Base-by-base conservation (phyloP, 768 basidiomycete species). In the Scleroderma bovista region DNA sequence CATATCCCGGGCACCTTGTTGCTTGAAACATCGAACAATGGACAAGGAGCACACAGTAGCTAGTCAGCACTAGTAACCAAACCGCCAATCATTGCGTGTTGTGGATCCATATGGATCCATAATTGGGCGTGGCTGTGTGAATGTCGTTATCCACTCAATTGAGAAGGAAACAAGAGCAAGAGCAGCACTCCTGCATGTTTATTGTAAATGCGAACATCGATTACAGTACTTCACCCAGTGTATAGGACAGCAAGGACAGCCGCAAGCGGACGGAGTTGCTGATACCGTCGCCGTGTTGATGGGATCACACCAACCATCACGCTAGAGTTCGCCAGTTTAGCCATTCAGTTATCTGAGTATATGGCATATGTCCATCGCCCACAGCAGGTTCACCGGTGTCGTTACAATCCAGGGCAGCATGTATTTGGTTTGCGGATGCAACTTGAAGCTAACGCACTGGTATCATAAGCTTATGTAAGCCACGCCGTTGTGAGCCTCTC, bases 91-190 rank as follows among this genome's bases (percentile, higher is more conserved):
- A 57, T 45, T 34, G 47, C 48, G 44, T 33, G 57, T 72, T 73
- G 69, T 66, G 60, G 70, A 64, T 66, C 72, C 61, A 65, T 69
- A 66, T 73, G 53, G 67, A 60, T 74, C 70, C 39, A 40, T 12
- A 19, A 40, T 17, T 3, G 16, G 3, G 3, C 69, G 73, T 73
- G 72, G 72, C 71, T 67, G 71, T 65, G 63, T 54, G 19, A 4
- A 52, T 52, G 24, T 34, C 51, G 51, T 51, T 43, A 51, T n/a
- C 37, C 36, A 22, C 17, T 24, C 36, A 16, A 24, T 8, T 5
- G 13, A 6, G 6, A 36, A 3, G 34, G 13, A 23, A 7, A 20
- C 19, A 8, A 41, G 19, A 41, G 5, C 19, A 12, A 19, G n/a
- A n/a, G n/a, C n/a, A n/a, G n/a, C n/a, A n/a, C n/a, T n/a, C n/a